phyloP scores from a whole-genome alignment of 2,329 filamentous ascomycete species.

The Xylaria hypoxylon region DNA sequence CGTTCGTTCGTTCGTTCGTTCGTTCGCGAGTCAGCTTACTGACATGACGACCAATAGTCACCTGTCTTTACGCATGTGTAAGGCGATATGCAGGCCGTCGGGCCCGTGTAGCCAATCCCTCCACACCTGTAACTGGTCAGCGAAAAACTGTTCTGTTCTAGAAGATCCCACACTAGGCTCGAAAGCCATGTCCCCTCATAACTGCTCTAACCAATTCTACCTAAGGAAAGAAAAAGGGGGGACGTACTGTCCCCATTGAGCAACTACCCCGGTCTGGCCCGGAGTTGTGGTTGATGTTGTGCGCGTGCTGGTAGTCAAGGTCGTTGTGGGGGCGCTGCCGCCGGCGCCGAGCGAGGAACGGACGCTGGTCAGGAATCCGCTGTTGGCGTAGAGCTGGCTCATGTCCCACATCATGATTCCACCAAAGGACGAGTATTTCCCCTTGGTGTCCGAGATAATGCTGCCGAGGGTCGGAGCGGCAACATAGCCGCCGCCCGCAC shows the following conservation, averaged over 20 bases:
- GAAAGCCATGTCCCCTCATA: slow-evolving; percentile 20
- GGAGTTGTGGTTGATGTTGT: slow-evolving; percentile 36
- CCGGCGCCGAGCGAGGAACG: slow-evolving; percentile 49
- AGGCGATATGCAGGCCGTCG: slow-evolving; percentile 50
- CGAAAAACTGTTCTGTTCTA: neutral
- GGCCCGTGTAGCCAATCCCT: slow-evolving; percentile 51
- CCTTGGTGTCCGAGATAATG: slow-evolving; percentile 65
- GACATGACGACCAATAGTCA: slow-evolving; percentile 52
- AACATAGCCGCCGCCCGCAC: slow-evolving; percentile 68
- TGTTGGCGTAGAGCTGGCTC: slow-evolving; percentile 69
- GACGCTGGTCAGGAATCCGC: slow-evolving; percentile 64
- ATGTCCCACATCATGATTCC: slow-evolving; percentile 79
- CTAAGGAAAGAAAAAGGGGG: slow-evolving; percentile 4
- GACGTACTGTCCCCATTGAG: slow-evolving; percentile 53
- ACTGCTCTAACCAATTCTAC: slow-evolving; percentile 2
- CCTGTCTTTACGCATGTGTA: slow-evolving; percentile 48
- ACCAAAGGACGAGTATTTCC: slow-evolving; percentile 68
- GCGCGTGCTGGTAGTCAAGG: slow-evolving; percentile 40
- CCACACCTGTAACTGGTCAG: slow-evolving; percentile 47
- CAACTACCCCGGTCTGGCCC: slow-evolving; percentile 39
- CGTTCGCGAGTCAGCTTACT: slow-evolving; percentile 36
- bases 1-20: slow-evolving; percentile 7
- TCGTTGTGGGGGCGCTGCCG: slow-evolving; percentile 6
- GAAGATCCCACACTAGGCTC: slow-evolving; percentile 5
- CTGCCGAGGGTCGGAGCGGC: slow-evolving; percentile 58